phyloP scores from a whole-genome alignment of 2,329 filamentous ascomycete species.

The Colletotrichum plurivorum region DNA sequence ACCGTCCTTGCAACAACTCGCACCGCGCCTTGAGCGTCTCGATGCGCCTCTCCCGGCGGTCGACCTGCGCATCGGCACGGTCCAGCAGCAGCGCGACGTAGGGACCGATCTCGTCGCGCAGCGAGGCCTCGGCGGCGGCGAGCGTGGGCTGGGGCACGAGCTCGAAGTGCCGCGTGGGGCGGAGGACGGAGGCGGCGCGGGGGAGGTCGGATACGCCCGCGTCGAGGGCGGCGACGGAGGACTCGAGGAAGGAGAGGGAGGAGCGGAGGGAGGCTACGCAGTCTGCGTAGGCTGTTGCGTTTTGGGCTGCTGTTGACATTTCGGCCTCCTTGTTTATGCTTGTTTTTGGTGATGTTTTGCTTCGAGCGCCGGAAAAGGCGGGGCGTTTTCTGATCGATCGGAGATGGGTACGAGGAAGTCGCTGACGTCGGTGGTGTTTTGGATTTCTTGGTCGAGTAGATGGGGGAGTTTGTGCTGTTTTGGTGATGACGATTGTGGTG shows the following conservation, averaged over 20 bases:
- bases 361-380: too few species aligned
- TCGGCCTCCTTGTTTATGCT: too few species aligned
- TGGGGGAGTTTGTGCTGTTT: too few species aligned
- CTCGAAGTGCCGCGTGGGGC: slow-evolving; percentile 83
- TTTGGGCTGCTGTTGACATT: slow-evolving; percentile 15
- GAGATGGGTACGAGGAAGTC: too few species aligned
- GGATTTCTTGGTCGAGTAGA: too few species aligned
- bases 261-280: slow-evolving; percentile 72
- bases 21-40: slow-evolving; percentile 86
- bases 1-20: slow-evolving; percentile 84
- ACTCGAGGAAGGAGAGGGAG: slow-evolving; percentile 73
- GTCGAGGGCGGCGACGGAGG: slow-evolving; percentile 70
- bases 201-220: slow-evolving; percentile 72
- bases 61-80: slow-evolving; percentile 86
- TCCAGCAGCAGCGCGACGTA: slow-evolving; percentile 84
- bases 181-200: slow-evolving; percentile 66
- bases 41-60: slow-evolving; percentile 86
- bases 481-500: not conserved
- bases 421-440: too few species aligned
- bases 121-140: slow-evolving; percentile 83
- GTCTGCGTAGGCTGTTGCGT: slow-evolving; percentile 61
- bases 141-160: slow-evolving; percentile 89
- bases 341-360: too few species aligned
- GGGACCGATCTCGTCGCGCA: slow-evolving; percentile 91
- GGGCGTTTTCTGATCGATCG: too few species aligned